Base-by-base conservation (phyloP, 164 flowering plant genomes). In the Litsea cubeba region DNA sequence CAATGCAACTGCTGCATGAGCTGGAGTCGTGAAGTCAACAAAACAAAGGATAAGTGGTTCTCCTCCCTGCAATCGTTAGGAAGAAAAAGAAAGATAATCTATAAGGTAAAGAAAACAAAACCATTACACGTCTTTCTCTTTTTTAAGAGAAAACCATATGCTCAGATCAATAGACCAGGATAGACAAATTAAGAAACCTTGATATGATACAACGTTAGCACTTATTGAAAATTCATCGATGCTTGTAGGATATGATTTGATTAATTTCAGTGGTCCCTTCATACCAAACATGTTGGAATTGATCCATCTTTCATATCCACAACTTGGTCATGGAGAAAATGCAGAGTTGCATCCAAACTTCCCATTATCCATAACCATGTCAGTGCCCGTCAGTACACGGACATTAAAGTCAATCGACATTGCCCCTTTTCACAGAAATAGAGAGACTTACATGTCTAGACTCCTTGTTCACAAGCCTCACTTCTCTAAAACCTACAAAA, bases 401-500 rank as follows among this genome's bases (percentile, higher is more conserved):
- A 54, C 60, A 54, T 14, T 3, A 54, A 54, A 15, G 60, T 40
- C 46, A 1, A 20, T 14, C n/a, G 2, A 54, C n/a, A 54, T 54
- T 14, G 12, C 18, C 18, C 60, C 60, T 54, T 54, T 40, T 54
- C 60, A 54, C 2, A 17, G 28, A 24, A n/a, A 32, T 28, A 50
- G 28, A 58, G 51, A 60, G 3, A 2, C 95, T 88, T 85, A 95
- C 98, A 81, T 80, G 88, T 89, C 87, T 88, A 26, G 95, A 84
- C 64, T 93, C 98, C 82, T 93, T 95, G 80, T 79, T 88, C 65
- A 95, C 97, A 66, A 95, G 91, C 78, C 99, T 89, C 57, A 93
- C 97, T 88, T 93, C 98, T 80, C 85, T 88, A 82, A 87, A 95
- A 62, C 98, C 98, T 60, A 93, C 94, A 84, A 95, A 95, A 71